A percentile compares a stretch with the other conserved stretches of the same genome.
Conservation (phyloP, 2,329 filamentous ascomycete genomes). For the Hypoxylon sp. region DNA sequence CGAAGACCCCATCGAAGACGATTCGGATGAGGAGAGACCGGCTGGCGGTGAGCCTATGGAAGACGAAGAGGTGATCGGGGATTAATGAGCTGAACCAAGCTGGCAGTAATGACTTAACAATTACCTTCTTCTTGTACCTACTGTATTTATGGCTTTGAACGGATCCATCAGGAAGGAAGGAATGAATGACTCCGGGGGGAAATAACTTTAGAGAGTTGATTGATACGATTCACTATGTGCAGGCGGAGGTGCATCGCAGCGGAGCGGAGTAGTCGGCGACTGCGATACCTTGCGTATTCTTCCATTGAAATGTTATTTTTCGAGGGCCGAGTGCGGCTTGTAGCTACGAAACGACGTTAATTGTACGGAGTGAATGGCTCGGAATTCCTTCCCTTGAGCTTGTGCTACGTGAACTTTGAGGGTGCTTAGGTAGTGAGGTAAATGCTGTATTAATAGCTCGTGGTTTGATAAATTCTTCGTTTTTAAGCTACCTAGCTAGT, state of each 20-base stretch:
- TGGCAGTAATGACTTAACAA: slow-evolving; percentile 7
- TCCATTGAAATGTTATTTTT: slow-evolving; percentile 25
- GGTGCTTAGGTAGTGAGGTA: background rate
- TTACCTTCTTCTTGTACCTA: slow-evolving; percentile 15
- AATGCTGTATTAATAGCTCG: background rate
- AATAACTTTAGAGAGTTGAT: slow-evolving; percentile 15
- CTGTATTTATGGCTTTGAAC: slow-evolving; percentile 16
- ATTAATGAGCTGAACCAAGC: slow-evolving; percentile 49
- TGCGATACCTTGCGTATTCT: slow-evolving; percentile 19
- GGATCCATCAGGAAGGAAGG: slow-evolving; percentile 8
- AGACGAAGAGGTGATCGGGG: slow-evolving; percentile 60
- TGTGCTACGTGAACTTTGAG: background rate
- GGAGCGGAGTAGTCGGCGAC: slow-evolving; percentile 15
- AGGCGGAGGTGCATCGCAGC: background rate
- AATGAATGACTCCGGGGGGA: slow-evolving; percentile 6
- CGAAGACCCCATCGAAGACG: slow-evolving; percentile 63
- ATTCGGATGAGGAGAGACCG: slow-evolving; percentile 58
- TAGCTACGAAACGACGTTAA: background rate
- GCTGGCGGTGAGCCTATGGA: slow-evolving; percentile 52
- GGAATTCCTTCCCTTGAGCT: background rate
- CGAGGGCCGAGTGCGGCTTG: background rate
- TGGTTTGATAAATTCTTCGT: background rate
- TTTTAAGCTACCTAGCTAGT: background rate
- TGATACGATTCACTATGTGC: slow-evolving; percentile 19
- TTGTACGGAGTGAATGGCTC: background rate